Percentiles rank a stretch among this genome's conserved stretches.
Conservation (phyloP, 176 grass and related monocot genomes). For the Triticum dicoccoides region DNA sequence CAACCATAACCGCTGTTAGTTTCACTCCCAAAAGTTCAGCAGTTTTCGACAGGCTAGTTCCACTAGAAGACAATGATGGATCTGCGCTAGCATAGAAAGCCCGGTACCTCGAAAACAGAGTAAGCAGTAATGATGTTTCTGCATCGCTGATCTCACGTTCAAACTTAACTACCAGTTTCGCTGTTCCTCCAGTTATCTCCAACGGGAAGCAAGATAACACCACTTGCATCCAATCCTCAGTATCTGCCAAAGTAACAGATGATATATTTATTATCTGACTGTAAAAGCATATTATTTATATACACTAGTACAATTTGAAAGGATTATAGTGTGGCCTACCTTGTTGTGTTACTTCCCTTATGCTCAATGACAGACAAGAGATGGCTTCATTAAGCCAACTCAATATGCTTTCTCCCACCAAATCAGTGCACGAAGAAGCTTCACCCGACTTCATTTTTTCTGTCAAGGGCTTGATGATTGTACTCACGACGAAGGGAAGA, state of each 20-base stretch:
- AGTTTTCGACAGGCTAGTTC: constrained; percentile 22
- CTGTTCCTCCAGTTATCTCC: constrained; percentile 49
- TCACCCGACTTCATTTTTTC: constrained; percentile 35
- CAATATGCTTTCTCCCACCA: constrained; percentile 55
- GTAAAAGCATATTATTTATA: background rate
- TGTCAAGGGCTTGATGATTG: constrained; percentile 48
- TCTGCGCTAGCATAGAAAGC: constrained; percentile 32
- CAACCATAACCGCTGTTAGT: constrained; percentile 61
- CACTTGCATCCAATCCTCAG: constrained; percentile 80
- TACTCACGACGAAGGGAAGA: constrained; percentile 63
- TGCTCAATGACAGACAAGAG: constrained; percentile 44
- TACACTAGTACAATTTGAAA: background rate
- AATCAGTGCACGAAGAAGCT: constrained; percentile 34
- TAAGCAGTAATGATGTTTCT: constrained; percentile 61
- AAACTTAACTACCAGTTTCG: constrained; percentile 51
- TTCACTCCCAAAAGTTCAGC: constrained; percentile 69
- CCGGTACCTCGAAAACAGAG: constrained; percentile 61
- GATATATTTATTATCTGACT: constrained; percentile 29
- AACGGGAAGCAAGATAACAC: constrained; percentile 70
- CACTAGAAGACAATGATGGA: constrained; percentile 16
- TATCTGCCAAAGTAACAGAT: constrained; percentile 47
- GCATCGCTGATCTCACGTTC: constrained; percentile 39
- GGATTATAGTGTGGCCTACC: constrained; percentile 41
- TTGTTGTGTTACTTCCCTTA: constrained; percentile 37
- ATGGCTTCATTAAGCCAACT: constrained; percentile 76